A percentile compares a stretch with the other conserved stretches of the same genome.
Evolutionary conservation across 2,329 filamentous ascomycete genomes (phyloP).

Genomic region (Xylaria sp.): DNA sequence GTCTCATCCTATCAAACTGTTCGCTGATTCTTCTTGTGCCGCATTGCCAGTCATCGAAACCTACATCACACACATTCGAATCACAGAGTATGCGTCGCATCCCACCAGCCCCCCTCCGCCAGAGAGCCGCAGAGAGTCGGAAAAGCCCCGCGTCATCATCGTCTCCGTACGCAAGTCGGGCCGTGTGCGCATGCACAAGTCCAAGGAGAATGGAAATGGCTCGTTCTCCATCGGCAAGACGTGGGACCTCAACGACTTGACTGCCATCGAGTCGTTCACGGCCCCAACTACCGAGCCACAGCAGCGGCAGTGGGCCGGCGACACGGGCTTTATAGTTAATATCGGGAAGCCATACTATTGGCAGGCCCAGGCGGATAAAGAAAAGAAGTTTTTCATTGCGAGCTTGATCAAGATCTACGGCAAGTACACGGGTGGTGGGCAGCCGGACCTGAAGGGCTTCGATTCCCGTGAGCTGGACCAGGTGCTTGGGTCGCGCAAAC

Average conservation of each 20-base stretch:
- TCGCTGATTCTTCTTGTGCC: conserved; percentile 23
- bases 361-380: conserved; percentile 91
- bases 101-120: conserved; percentile 87
- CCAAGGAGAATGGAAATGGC: conserved; percentile 92
- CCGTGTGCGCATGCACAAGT: conserved; percentile 94
- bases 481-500: conserved; percentile 70
- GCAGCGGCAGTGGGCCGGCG: conserved; percentile 80
- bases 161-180: conserved; percentile 93
- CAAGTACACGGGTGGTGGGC: conserved; percentile 91
- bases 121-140: conserved; percentile 74
- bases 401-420: conserved; percentile 95
- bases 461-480: conserved; percentile 80
- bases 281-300: conserved; percentile 66
- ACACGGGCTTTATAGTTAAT: conserved; percentile 85
- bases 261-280: conserved; percentile 83
- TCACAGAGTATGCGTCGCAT: conserved; percentile 85
- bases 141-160: conserved; percentile 92
- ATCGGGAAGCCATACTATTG: conserved; percentile 97
- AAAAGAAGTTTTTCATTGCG: conserved; percentile 98
- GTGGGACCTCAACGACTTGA: conserved; percentile 93
- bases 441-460: conserved; percentile 84
- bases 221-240: conserved; percentile 98
- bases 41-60: conserved; percentile 77
- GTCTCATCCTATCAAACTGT: neutral
- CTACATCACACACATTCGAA: conserved; percentile 96